phyloP scores from a whole-genome alignment of 768 basidiomycete genomes.

The Mycena belliarum region DNA sequence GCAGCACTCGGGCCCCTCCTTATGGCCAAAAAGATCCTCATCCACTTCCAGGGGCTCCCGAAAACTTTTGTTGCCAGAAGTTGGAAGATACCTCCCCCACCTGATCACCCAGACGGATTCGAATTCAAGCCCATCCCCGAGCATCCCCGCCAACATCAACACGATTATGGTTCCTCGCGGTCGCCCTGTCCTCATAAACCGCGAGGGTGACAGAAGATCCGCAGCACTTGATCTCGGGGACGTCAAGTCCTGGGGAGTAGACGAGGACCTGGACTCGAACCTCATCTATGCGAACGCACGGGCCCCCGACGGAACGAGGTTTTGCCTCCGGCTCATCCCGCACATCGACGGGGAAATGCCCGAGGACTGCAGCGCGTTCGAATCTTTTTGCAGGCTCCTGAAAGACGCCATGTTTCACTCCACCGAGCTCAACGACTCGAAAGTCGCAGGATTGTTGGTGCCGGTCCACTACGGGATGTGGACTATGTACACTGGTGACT shows the following conservation, averaged over 20 bases:
- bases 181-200: background rate
- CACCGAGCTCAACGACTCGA: background rate
- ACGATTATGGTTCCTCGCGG: background rate
- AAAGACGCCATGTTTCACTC: background rate
- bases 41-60: background rate
- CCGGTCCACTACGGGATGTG: slow-evolving; percentile 7
- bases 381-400: background rate
- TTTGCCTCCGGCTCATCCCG: background rate
- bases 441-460: background rate
- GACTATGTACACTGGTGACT: slow-evolving; percentile 1
- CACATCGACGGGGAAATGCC: background rate
- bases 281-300: background rate
- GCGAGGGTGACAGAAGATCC: background rate
- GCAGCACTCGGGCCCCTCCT: no score
- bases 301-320: background rate
- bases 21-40: background rate
- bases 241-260: no score
- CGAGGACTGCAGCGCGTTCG: background rate
- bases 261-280: background rate
- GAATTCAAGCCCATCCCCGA: no score
- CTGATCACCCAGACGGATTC: background rate
- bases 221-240: no score
- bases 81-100: background rate
- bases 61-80: background rate
- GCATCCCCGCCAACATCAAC: background rate